phyloP scores from a whole-genome alignment of 164 flowering plant species.

The Liquidambar formosana region DNA sequence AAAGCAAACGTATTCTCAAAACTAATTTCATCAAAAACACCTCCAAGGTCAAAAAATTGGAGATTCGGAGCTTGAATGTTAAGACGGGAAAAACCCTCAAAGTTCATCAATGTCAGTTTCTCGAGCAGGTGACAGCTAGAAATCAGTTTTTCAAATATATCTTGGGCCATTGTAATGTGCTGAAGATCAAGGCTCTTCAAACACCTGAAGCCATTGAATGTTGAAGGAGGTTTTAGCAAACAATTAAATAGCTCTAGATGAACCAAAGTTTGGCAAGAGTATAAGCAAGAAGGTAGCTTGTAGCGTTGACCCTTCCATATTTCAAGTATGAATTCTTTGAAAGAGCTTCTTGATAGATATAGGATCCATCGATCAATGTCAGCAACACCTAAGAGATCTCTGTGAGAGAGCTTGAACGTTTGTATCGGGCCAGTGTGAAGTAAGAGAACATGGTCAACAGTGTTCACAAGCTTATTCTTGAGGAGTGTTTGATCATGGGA shows the following conservation, averaged over 20 bases:
- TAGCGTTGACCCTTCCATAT: slow-evolving; percentile 51
- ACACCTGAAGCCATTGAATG: slow-evolving; percentile 41
- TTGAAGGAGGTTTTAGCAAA: slow-evolving; percentile 39
- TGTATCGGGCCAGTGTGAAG: slow-evolving; percentile 54
- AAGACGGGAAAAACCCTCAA: slow-evolving; percentile 42
- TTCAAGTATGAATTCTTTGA: slow-evolving; percentile 49
- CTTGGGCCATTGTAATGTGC: slow-evolving; percentile 41
- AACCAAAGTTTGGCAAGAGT: slow-evolving; percentile 35
- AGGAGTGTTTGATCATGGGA: slow-evolving; percentile 32
- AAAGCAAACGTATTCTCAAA: slow-evolving; percentile 36
- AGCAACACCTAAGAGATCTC: slow-evolving; percentile 34
- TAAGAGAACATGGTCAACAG: slow-evolving; percentile 53
- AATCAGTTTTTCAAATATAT: slow-evolving; percentile 43
- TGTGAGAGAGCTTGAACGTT: slow-evolving; percentile 50
- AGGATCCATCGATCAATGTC: slow-evolving; percentile 61
- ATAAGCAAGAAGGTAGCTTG: slow-evolving; percentile 49
- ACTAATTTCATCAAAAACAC: slow-evolving; percentile 41
- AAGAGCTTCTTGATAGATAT: slow-evolving; percentile 40
- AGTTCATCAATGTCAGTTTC: slow-evolving; percentile 49
- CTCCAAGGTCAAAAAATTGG: slow-evolving; percentile 46
- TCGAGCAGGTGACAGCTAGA: slow-evolving; percentile 50
- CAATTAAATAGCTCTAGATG: slow-evolving; percentile 53
- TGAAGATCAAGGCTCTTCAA: slow-evolving; percentile 60
- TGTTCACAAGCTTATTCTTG: slow-evolving; percentile 36
- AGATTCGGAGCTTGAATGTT: slow-evolving; percentile 55